phyloP scores from a whole-genome alignment of 495 filamentous ascomycete species.

The Pseudomonodictys pantanalensis region DNA sequence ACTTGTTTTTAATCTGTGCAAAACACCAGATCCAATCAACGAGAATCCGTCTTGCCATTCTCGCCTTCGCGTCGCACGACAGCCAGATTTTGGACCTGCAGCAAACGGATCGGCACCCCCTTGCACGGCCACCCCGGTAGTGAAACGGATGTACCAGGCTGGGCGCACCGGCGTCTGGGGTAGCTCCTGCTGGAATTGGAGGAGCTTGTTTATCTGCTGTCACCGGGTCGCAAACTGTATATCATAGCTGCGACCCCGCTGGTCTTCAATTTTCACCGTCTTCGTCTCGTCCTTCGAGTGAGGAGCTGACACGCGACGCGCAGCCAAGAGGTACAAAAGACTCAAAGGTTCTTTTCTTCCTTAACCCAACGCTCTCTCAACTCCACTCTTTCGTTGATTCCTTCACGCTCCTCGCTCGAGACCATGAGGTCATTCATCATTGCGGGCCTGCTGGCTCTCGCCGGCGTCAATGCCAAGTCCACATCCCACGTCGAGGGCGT shows the following conservation, averaged over 20 bases:
- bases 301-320: background rate
- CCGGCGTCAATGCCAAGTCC: constrained; percentile 14
- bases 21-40: constrained; percentile 19
- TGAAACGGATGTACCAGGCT: background rate
- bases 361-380: background rate
- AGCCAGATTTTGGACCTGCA: constrained; percentile 21
- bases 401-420: background rate
- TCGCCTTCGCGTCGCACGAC: constrained; percentile 11
- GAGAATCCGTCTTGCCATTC: background rate
- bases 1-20: constrained; percentile 27
- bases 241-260: constrained; percentile 13
- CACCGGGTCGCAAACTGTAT: constrained; percentile 4
- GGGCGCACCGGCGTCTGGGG: background rate
- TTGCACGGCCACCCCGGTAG: constrained; percentile 12
- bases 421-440: constrained; percentile 23
- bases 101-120: constrained; percentile 3
- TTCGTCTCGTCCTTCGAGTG: background rate
- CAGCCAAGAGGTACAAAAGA: background rate
- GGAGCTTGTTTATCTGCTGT: constrained; percentile 8
- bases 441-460: constrained; percentile 32
- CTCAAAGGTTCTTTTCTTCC: background rate
- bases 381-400: background rate
- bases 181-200: background rate
- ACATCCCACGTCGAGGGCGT: constrained; percentile 16
- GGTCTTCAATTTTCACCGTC: background rate